A percentile compares a stretch with the other conserved stretches of the same genome.
Evolutionary conservation across 23 red algal genomes (phyloP).

Genomic region (Chondrus crispus): DNA sequence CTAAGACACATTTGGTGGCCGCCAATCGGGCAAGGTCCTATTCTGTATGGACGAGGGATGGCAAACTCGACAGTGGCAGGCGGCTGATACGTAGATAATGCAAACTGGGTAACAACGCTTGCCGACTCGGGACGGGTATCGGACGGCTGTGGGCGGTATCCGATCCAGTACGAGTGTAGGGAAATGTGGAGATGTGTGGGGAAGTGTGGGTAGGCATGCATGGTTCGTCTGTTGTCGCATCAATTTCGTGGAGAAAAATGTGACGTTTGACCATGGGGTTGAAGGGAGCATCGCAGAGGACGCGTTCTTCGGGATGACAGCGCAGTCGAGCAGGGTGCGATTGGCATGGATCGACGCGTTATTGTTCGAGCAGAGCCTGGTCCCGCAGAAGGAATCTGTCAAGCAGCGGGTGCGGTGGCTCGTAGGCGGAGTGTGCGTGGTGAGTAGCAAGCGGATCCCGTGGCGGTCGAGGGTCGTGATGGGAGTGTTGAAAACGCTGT

Average conservation of each 20-base stretch:
- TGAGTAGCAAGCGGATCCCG: slow-evolving; percentile 17
- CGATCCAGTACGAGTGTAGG: slow-evolving; percentile 52
- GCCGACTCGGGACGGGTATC: slow-evolving; percentile 67
- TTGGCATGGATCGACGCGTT: slow-evolving; percentile 70
- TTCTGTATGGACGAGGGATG: slow-evolving; percentile 48
- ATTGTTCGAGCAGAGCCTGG: slow-evolving; percentile 70
- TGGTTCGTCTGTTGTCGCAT: slow-evolving; percentile 68
- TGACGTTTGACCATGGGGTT: slow-evolving; percentile 69
- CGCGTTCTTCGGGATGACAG: slow-evolving; percentile 66
- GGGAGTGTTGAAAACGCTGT: slow-evolving; percentile 27
- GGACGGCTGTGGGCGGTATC: slow-evolving; percentile 64
- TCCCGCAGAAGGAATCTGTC: slow-evolving; percentile 55
- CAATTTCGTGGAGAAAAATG: slow-evolving; percentile 46
- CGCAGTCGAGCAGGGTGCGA: slow-evolving; percentile 36
- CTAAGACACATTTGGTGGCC: slow-evolving; percentile 36
- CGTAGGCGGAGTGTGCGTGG: slow-evolving; percentile 41
- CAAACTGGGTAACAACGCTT: slow-evolving; percentile 68
- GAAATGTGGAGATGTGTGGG: no score
- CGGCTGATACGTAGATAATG: not conserved
- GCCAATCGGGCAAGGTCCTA: slow-evolving; percentile 69
- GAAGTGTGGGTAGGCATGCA: slow-evolving; percentile 86
- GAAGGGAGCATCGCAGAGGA: slow-evolving; percentile 71
- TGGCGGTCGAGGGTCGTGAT: slow-evolving; percentile 25
- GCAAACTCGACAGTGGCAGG: not conserved
- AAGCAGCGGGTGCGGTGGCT: slow-evolving; percentile 77